Evolutionary conservation across 225 moss, liverwort and hornwort genomes (phyloP), one percentile per base, ranked within the genome.

Genomic region (Ulota crispa): DNA sequence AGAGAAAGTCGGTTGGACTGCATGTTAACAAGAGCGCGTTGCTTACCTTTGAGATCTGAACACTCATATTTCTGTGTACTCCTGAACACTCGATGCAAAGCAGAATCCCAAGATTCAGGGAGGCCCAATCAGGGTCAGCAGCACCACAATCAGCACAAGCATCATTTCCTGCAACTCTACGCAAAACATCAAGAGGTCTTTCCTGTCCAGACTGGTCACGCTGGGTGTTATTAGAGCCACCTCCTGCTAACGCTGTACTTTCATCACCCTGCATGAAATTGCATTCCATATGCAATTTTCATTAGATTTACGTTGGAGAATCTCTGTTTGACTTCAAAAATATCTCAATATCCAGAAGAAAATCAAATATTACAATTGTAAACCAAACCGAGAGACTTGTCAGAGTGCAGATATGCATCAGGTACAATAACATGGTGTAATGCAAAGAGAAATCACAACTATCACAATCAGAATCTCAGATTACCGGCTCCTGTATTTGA

Each of bases 71-170:
- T 71, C 98, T 92, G 76, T 99, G 98, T 41, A 95, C 92, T 14
- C 98, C 98, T 43, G 98, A 95, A 83, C 98, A 99, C 81, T 95
- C 98, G 74, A 99, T 99, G 81, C 98, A 99, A 37, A 99, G 87
- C 41, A 99, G 82, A 70, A 99, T 87, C 50, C 98, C 98, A 78
- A 99, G 84, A 84, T 99, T 99, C 50, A 99, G 89, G 37, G 98
- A 99, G 43, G 93, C 98, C 98, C 98, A 99, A 87, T 99, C 98
- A 7, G 98, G 98, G 79, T 95, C 98, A 69, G 92, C 82, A 83
- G 93, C 86, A 61, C 98, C 94, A 84, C 98, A 99, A 82, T 99
- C 98, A 79, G 94, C 98, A 84, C 98, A 99, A 70, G 88, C 83
- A 37, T 93, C 95, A 84, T 99, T 99, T 55, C 98, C 98, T 0